Conservation (phyloP, 2,329 filamentous ascomycete species). For the Colletotrichum sp. region DNA sequence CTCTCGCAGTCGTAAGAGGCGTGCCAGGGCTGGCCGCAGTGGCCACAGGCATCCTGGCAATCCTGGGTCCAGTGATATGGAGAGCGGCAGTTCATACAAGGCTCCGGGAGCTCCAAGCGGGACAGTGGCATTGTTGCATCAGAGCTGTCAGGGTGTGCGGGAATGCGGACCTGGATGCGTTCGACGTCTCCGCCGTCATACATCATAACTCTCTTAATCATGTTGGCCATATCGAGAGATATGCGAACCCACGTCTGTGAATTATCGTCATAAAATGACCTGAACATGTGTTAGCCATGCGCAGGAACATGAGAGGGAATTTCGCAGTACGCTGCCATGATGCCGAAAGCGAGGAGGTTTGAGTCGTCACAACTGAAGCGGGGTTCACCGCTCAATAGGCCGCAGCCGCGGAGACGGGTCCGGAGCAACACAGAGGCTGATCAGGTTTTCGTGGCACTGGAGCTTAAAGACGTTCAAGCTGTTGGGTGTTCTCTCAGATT, state of each 20-base stretch:
- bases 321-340: neutral
- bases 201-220: neutral
- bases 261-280: neutral
- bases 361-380: neutral
- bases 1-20: constrained; percentile 32
- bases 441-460: neutral
- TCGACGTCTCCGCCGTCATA: neutral
- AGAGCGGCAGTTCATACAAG: constrained; percentile 31
- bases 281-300: neutral
- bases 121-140: too few species aligned
- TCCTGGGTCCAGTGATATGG: constrained; percentile 26
- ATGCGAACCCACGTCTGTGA: neutral
- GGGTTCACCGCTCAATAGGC: neutral
- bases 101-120: neutral
- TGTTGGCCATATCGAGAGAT: neutral
- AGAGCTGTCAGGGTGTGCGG: neutral
- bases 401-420: neutral
- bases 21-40: constrained; percentile 36
- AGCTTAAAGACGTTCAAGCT: neutral
- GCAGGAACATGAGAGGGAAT: neutral
- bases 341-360: neutral
- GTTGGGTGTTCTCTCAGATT: neutral
- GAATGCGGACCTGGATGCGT: neutral
- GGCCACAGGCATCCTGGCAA: constrained; percentile 35
- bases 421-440: neutral